A percentile compares a stretch with the other conserved stretches of the same genome.
Conservation (phyloP, 768 basidiomycete genomes). For the Fomitopsis serialis region DNA sequence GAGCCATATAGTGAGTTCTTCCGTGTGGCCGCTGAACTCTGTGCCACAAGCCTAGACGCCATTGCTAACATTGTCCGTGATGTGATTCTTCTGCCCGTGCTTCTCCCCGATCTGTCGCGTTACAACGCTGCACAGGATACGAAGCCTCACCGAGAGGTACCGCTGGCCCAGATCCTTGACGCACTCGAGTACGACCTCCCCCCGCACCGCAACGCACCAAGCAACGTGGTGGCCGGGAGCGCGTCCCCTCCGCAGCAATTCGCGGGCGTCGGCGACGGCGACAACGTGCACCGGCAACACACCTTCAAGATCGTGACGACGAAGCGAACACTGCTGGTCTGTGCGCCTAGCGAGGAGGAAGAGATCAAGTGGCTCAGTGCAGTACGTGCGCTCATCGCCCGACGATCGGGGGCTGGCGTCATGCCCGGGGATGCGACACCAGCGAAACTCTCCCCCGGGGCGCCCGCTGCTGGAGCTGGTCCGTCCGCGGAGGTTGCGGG, state of each 20-base stretch:
- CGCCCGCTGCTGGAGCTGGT: conserved; percentile 1
- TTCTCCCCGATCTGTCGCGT: conserved; percentile 2
- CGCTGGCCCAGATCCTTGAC: conserved; percentile 81
- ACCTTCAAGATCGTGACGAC: conserved; percentile 97
- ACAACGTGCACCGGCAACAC: conserved; percentile 42
- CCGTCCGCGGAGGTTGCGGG: conserved; percentile 7
- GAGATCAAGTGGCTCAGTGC: conserved; percentile 98
- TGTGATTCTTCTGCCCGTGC: background rate
- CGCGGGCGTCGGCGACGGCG: conserved; percentile 28
- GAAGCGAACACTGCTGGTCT: conserved; percentile 81
- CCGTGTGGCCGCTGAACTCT: conserved; percentile 2
- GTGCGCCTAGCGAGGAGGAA: conserved; percentile 95
- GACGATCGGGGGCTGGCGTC: conserved; percentile 39
- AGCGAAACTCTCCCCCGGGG: conserved; percentile 5
- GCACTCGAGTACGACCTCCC: conserved; percentile 83
- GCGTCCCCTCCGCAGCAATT: conserved; percentile 31
- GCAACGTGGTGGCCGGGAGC: conserved; percentile 24
- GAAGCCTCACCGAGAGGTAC: conserved; percentile 82
- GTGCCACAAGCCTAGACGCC: background rate
- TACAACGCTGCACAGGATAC: conserved; percentile 57
- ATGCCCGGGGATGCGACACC: conserved; percentile 23
- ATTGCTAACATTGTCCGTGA: conserved; percentile 4
- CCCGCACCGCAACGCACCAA: conserved; percentile 32
- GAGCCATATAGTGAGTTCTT: conserved; percentile 87
- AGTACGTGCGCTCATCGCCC: conserved; percentile 83